phyloP scores from a whole-genome alignment of 768 basidiomycete genomes.

The Hebeloma cylindrosporum region DNA sequence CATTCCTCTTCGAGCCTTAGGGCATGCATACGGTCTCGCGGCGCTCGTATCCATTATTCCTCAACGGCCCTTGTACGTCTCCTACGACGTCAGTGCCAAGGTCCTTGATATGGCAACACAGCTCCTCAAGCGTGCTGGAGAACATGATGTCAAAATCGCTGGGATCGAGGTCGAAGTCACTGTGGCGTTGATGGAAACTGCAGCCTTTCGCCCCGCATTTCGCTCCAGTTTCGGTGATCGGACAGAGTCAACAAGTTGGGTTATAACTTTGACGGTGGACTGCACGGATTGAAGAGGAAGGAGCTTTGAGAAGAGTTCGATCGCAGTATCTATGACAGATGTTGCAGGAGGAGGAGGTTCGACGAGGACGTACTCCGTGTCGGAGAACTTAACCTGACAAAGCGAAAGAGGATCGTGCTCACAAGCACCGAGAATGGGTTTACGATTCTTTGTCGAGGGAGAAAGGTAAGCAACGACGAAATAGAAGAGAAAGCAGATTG shows the following conservation, averaged over 20 bases:
- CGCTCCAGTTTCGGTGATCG: constrained; percentile 80
- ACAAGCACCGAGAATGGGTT: constrained; percentile 77
- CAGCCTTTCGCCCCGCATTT: constrained; percentile 84
- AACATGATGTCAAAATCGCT: constrained; percentile 84
- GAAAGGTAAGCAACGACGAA: background rate
- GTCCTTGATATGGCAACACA: constrained; percentile 90
- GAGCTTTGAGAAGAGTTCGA: constrained; percentile 81
- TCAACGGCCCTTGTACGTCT: constrained; percentile 87
- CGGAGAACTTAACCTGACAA: constrained; percentile 50
- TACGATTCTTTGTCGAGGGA: constrained; percentile 52
- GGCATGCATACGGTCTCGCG: constrained; percentile 88
- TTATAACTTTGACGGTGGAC: constrained; percentile 53
- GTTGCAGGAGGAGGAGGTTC: constrained; percentile 78
- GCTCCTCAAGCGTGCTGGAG: constrained; percentile 86
- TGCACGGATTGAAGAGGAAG: constrained; percentile 75
- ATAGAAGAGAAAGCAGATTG: background rate
- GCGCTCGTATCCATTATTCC: constrained; percentile 86
- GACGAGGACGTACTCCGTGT: constrained; percentile 44
- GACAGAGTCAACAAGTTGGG: constrained; percentile 60
- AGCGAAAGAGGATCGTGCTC: constrained; percentile 84
- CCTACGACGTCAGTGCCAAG: constrained; percentile 89
- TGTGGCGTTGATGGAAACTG: constrained; percentile 87
- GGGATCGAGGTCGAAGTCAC: constrained; percentile 88
- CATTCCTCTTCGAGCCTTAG: constrained; percentile 68
- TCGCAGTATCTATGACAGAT: constrained; percentile 83